These are phyloP conservation scores for Hymenotorrendiella dingleyae DNA, from an alignment of 2,329 filamentous ascomycete species.

Conservation along the genomic window DNA sequence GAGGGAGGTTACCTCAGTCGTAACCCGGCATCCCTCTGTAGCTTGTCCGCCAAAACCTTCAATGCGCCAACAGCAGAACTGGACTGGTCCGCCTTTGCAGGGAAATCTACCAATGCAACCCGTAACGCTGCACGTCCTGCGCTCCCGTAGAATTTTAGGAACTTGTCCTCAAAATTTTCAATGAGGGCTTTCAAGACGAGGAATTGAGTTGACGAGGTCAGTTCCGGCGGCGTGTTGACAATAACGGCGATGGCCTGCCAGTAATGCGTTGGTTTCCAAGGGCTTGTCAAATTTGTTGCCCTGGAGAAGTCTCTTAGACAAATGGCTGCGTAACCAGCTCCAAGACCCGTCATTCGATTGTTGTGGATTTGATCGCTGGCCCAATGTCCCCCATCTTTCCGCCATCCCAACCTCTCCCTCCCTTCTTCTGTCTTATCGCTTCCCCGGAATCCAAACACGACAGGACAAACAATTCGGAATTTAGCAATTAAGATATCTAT, in stretches of 20 bases:
- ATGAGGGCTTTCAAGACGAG: slow-evolving; percentile 67
- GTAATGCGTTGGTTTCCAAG: slow-evolving; percentile 72
- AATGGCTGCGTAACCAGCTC: slow-evolving; percentile 76
- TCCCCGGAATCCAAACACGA: slow-evolving; percentile 78
- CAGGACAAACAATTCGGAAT: slow-evolving; percentile 72
- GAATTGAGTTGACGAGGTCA: slow-evolving; percentile 69
- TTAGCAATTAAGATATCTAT: slow-evolving; percentile 86
- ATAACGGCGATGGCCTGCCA: slow-evolving; percentile 76
- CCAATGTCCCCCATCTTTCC: slow-evolving; percentile 44
- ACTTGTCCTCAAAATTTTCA: slow-evolving; percentile 65
- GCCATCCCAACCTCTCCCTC: slow-evolving; percentile 67
- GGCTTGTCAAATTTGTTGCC: slow-evolving; percentile 55
- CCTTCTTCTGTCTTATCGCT: slow-evolving; percentile 67
- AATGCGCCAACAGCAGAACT: slow-evolving; percentile 44
- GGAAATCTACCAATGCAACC: slow-evolving; percentile 69
- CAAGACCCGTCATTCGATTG: slow-evolving; percentile 78
- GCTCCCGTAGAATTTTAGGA: slow-evolving; percentile 76
- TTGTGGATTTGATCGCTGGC: slow-evolving; percentile 67
- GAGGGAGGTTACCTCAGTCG: background rate
- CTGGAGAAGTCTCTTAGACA: slow-evolving; percentile 76
- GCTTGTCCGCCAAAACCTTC: slow-evolving; percentile 46
- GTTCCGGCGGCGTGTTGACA: slow-evolving; percentile 62
- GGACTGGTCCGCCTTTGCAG: slow-evolving; percentile 41
- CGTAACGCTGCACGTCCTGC: slow-evolving; percentile 66
- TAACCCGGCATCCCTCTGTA: slow-evolving; percentile 31